These are phyloP conservation scores for Aspergillus candidus DNA, from an alignment of 2,329 filamentous ascomycete genomes.

Conservation along the genomic window DNA sequence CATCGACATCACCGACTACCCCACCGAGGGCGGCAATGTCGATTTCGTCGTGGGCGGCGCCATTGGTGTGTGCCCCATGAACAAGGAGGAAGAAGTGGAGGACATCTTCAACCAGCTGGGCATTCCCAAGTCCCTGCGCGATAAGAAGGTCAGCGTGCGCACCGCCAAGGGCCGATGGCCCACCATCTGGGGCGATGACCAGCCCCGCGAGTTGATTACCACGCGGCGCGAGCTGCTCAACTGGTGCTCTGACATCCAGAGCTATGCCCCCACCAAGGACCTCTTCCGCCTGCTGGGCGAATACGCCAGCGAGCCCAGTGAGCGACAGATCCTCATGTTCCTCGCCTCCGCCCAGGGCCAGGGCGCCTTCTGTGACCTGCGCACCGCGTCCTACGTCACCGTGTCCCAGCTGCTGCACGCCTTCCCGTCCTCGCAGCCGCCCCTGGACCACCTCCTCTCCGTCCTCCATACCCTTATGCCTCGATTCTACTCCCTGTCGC, in stretches of 20 bases:
- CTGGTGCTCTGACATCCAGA: slow-evolving; percentile 93
- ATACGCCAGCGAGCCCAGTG: slow-evolving; percentile 69
- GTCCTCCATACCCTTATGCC: slow-evolving; percentile 87
- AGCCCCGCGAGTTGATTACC: slow-evolving; percentile 76
- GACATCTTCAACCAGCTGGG: slow-evolving; percentile 76
- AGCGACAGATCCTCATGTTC: slow-evolving; percentile 82
- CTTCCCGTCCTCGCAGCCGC: slow-evolving; percentile 86
- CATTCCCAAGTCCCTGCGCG: slow-evolving; percentile 73
- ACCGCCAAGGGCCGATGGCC: slow-evolving; percentile 85
- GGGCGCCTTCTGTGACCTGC: slow-evolving; percentile 86
- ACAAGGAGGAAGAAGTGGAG: slow-evolving; percentile 69
- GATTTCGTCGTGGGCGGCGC: slow-evolving; percentile 97
- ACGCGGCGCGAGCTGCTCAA: slow-evolving; percentile 87
- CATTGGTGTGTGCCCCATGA: slow-evolving; percentile 87
- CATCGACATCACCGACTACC: slow-evolving; percentile 92
- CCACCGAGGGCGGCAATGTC: slow-evolving; percentile 67
- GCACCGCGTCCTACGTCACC: slow-evolving; percentile 80
- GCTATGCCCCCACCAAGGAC: slow-evolving; percentile 81
- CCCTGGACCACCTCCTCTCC: slow-evolving; percentile 73
- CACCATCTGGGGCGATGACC: slow-evolving; percentile 93
- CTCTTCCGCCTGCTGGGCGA: slow-evolving; percentile 82
- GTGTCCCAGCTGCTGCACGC: slow-evolving; percentile 80
- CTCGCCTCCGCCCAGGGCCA: slow-evolving; percentile 87
- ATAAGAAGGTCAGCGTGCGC: slow-evolving; percentile 73
- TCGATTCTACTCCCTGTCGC: slow-evolving; percentile 95